Base-by-base conservation (phyloP, 2,329 filamentous ascomycete genomes). In the Penicillium sp. region DNA sequence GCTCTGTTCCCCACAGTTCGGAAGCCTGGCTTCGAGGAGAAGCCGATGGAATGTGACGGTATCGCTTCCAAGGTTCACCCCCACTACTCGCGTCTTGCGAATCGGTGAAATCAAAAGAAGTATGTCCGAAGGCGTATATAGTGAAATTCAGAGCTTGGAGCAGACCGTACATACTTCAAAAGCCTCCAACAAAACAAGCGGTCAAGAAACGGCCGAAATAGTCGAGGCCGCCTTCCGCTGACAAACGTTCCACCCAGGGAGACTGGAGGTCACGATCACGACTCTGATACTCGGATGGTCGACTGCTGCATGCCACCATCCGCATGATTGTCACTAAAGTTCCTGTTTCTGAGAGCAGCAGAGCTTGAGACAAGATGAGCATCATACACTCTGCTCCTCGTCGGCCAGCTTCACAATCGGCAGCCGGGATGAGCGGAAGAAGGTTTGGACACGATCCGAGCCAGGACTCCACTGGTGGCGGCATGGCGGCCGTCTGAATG, bases 381-480 rank as follows among this genome's bases (percentile, higher is more conserved):
- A 25, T 14, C 31, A 50, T 25, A n/a, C 31, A 41, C 8, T 15
- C 17, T 52, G 35, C 11, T 15, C 20, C 14, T 39, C 1, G 8
- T 12, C 15, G 15, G 12, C n/a, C 14, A 28, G 7, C 49, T 52
- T 52, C 11, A 41, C 25, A 3, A 10, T 51, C 22, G 49, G 17
- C 51, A 42, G 52, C 49, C 42, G 42, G 48, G 35, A 35, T 5
- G 22, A 25, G 56, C 56, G 56, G 56, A 54, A 48, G 25, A 61
- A 55, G 37, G 42, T 60, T 57, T 22, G 49, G 56, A 56, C 58
- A 59, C 62, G 62, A 54, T 57, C 59, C 59, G 61, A 54, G 31
- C 62, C 56, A 50, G 51, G 56, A 57, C 53, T 57, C 62, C 59
- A 45, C 57, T 55, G 43, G 60, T 62, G 62, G 59, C 62, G 50